Percentiles rank a stretch among this genome's conserved stretches.
These are phyloP conservation scores for Penicillium frequentans DNA, from an alignment of 2,329 filamentous ascomycete genomes.

Conservation along the genomic window DNA sequence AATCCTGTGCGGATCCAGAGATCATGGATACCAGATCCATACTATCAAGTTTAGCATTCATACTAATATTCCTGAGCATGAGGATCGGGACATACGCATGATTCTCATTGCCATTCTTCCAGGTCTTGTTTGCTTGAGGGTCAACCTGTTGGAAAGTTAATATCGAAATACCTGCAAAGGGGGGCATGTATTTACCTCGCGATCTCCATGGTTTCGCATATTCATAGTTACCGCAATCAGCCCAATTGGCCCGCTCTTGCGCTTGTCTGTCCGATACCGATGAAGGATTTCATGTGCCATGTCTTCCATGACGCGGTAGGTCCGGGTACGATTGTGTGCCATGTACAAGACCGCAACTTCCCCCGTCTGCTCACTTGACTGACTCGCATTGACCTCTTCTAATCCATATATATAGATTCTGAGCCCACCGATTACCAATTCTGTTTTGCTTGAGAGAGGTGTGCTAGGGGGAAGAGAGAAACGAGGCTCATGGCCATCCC, in stretches of 20 bases:
- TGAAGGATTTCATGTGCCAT: slow-evolving; percentile 4
- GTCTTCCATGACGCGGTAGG: slow-evolving; percentile 1
- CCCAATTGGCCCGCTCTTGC: background rate
- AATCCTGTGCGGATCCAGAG: slow-evolving; percentile 1
- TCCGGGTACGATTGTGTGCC: slow-evolving; percentile 4
- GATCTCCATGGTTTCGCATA: slow-evolving; percentile 4
- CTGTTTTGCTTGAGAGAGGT: slow-evolving; percentile 1
- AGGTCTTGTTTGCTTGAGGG: background rate
- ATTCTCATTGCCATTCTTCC: slow-evolving; percentile 4
- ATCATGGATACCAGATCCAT: slow-evolving; percentile 4
- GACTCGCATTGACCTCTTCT: background rate
- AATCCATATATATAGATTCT: slow-evolving; percentile 2
- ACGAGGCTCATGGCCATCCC: slow-evolving; percentile 1
- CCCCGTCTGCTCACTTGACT: background rate
- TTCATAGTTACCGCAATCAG: slow-evolving; percentile 4
- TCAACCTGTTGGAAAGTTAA: background rate
- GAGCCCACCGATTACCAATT: background rate
- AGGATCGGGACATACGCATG: background rate
- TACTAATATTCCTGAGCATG: fast-evolving
- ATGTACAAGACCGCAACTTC: slow-evolving; percentile 1
- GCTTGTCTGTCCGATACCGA: background rate
- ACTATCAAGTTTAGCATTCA: background rate
- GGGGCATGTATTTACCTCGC: background rate
- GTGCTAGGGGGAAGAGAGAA: background rate
- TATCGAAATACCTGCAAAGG: background rate